Base-by-base conservation (phyloP, 202 grass and related monocot species). In the Sporobolus alterniflorus region DNA sequence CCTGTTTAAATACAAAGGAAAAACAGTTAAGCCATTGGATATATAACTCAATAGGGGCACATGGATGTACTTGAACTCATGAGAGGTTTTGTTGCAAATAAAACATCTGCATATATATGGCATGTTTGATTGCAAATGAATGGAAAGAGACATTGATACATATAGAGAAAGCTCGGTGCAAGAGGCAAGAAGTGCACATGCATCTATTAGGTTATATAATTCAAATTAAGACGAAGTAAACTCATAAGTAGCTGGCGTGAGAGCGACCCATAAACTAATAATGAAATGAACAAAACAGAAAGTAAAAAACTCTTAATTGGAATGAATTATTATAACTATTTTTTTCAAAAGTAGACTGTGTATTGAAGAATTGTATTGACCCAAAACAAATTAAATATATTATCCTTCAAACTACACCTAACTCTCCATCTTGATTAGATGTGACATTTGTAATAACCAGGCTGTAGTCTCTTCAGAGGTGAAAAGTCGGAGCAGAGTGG, bases 1-100 rank as follows among this genome's bases (percentile, higher is more conserved):
- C 96, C 96, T 94, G 89, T 81, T 73, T 1, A 71, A 32, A 74
- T 40, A 12, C 43, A 78, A 44, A 43, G 34, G 48, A n/a, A 76
- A 62, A 17, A 59, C 12, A 11, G 83, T 57, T 64, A 66, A 46
- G 30, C 31, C 21, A 67, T 49, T 46, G 41, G 9, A 55, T 66
- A 67, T 56, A 69, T 20, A 74, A 56, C 33, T 73, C 31, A 24
- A 75, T 75, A 62, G 14, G 2, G 2, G 20, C 44, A 7, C 74
- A 49, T 54, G 24, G 11, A 57, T 67, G 9, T 54, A 26, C 66
- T 48, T 57, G 29, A 77, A 51, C 30, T 50, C 31, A 50, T 52
- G 49, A 43, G 5, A 86, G 36, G 13, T 67, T 7, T 67, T 67
- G 21, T 22, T 29, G 15, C 18, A 32, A 40, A 40, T 0, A 55